A percentile compares a stretch with the other conserved stretches of the same genome.
Evolutionary conservation across 805 yeast genomes (phyloP).

Genomic region (Ogataea ganodermae): DNA sequence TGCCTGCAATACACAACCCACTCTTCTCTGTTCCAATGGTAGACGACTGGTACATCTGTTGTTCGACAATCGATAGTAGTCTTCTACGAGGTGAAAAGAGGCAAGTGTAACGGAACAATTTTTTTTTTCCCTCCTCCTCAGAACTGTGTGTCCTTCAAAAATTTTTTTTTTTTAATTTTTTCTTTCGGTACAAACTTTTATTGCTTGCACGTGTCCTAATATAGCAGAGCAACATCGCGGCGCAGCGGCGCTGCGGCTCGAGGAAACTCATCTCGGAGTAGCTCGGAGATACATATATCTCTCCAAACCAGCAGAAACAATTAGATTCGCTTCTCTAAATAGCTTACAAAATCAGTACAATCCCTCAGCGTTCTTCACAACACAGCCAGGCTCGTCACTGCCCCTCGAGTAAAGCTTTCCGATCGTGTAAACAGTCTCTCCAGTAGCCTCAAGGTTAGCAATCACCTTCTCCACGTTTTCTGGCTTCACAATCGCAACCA

Average conservation of each 20-base stretch:
- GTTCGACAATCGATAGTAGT: neutral
- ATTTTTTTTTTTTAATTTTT: neutral
- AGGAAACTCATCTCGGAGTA: neutral
- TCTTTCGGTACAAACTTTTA: no score
- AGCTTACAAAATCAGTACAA: slow-evolving; percentile 34
- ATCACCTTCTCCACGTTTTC: slow-evolving; percentile 63
- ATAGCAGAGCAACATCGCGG: neutral
- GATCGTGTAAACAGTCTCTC: slow-evolving; percentile 74
- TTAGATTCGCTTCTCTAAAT: neutral
- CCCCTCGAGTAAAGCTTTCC: slow-evolving; percentile 56
- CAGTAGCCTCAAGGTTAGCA: slow-evolving; percentile 55
- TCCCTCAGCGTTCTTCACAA: slow-evolving; percentile 51
- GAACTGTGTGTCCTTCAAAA: neutral
- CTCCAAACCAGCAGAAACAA: no score
- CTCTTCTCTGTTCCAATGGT: neutral
- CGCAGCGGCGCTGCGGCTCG: neutral
- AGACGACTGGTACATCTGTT: slow-evolving; percentile 8
- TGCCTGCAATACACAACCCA: slow-evolving; percentile 7
- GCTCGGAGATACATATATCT: neutral
- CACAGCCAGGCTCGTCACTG: slow-evolving; percentile 58
- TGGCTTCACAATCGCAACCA: slow-evolving; percentile 81
- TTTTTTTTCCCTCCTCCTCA: neutral
- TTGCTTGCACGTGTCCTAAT: slow-evolving; percentile 1
- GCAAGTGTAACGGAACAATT: neutral
- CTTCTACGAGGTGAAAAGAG: no score